Evolutionary conservation across 2,329 filamentous ascomycete species (phyloP), one percentile per base, ranked within the genome.

Genomic region (Sporothrix sp.): DNA sequence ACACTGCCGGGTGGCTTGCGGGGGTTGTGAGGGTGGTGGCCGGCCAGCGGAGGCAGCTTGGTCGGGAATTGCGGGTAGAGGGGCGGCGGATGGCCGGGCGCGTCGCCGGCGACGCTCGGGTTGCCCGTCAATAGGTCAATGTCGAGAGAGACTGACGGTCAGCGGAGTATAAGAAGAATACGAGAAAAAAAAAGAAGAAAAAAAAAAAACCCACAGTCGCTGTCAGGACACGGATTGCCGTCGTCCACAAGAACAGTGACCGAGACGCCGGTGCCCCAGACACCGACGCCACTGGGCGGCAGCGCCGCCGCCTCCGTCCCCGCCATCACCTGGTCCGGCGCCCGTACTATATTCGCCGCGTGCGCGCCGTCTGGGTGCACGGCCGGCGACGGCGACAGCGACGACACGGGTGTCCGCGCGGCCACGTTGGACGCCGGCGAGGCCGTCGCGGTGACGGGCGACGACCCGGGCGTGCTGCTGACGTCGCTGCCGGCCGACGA

Each of bases 71-170:
- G 42, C 11, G 42, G 28, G 18, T 33, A 33, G 28, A 7, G 33
- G 28, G 13, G 42, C 4, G 21, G 40, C 11, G 32, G 40, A 2
- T 43, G 40, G 3, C 27, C 32, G 10, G 40, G 40, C n/a, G 40
- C 21, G 14, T 45, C 51, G 20, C 30, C 16, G 23, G 20, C 11
- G 16, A 43, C 20, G 8, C 28, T 10, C 7, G 51, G 14, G 21
- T 28, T 39, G 3, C 36, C 18, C 20, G 47, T 47, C 7, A 53
- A n/a, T 13, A 53, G 27, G 47, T 50, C 51, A n/a, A 50, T 25
- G 25, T 47, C 35, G 39, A 50, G 32, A 14, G 51, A 53, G 37
- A 52, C 51, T 52, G n/a, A 18, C 7, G 11, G 32, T 48, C 27
- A 39, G 35, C 10, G 21, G 13, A n/a, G n/a, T n/a, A n/a, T 5